Evolutionary conservation across 169 alveolate genomes (phyloP).

Genomic region (Cryptosporidium canis): DNA sequence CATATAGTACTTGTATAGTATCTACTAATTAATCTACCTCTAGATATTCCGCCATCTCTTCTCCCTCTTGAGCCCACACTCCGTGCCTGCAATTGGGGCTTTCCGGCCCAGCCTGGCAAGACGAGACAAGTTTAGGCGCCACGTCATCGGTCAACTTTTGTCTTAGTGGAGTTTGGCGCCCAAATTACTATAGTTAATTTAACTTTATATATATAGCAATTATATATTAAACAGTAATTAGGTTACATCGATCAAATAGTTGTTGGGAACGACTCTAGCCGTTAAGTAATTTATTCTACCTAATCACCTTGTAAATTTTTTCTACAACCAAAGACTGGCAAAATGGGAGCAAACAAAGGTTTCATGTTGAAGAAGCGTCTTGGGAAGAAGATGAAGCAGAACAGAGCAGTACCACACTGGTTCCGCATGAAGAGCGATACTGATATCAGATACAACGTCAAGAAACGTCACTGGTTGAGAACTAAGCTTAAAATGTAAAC

Average conservation of each 20-base stretch:
- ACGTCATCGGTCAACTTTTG: not conserved
- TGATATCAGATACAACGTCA: conserved; percentile 86
- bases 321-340: not conserved
- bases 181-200: not conserved
- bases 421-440: conserved; percentile 85
- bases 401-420: conserved; percentile 90
- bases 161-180: conserved; percentile 5
- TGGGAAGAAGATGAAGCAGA: conserved; percentile 85
- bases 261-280: not conserved
- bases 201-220: not conserved
- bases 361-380: conserved; percentile 83
- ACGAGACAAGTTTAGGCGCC: conserved; percentile 11
- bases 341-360: conserved; percentile 83
- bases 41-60: not conserved
- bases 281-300: not conserved
- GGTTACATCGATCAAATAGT: too few species aligned
- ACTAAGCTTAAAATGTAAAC: conserved; percentile 82
- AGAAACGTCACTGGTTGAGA: conserved; percentile 90
- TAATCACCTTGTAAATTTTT: not conserved
- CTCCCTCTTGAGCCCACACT: not conserved
- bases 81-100: not conserved
- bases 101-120: not conserved
- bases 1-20: not conserved
- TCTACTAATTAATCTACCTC: not conserved
- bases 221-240: not conserved